Evolutionary conservation across 2,329 filamentous ascomycete genomes (phyloP).

Genomic region (Gremmenia infestans): DNA sequence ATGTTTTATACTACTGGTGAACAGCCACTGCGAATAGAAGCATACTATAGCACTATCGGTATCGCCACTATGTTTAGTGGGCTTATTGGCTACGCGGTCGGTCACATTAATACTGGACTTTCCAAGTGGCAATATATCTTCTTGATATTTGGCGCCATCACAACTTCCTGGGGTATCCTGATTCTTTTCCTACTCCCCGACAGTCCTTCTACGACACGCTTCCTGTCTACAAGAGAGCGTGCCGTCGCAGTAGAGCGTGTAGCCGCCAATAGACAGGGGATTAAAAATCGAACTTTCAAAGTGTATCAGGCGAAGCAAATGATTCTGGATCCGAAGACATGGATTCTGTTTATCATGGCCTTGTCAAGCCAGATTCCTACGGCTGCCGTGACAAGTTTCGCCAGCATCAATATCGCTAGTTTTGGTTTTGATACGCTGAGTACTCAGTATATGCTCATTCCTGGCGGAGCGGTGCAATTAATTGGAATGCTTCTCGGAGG

Average conservation of each 20-base stretch:
- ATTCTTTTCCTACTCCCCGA: slow-evolving; percentile 22
- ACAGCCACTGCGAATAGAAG: slow-evolving; percentile 34
- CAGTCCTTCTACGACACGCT: slow-evolving; percentile 43
- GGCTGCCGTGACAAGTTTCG: slow-evolving; percentile 23
- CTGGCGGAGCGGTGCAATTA: slow-evolving; percentile 51
- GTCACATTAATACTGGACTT: slow-evolving; percentile 19
- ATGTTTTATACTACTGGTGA: slow-evolving; percentile 38
- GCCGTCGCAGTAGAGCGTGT: slow-evolving; percentile 25
- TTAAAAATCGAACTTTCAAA: slow-evolving; percentile 16
- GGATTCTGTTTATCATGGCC: slow-evolving; percentile 13
- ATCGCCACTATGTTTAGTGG: slow-evolving; percentile 33
- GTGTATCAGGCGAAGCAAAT: slow-evolving; percentile 11
- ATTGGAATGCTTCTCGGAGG: slow-evolving; percentile 45
- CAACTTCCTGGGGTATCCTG: slow-evolving; percentile 21
- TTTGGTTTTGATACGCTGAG: slow-evolving; percentile 35
- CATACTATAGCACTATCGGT: slow-evolving; percentile 37
- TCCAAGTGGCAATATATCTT: slow-evolving; percentile 34
- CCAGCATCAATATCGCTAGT: slow-evolving; percentile 32
- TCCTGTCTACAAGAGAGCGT: slow-evolving; percentile 42
- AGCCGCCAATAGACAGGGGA: slow-evolving; percentile 25
- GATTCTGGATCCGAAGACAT: slow-evolving; percentile 14
- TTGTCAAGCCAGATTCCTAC: slow-evolving; percentile 29
- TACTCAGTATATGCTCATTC: slow-evolving; percentile 53
- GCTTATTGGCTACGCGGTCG: slow-evolving; percentile 30
- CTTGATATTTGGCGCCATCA: slow-evolving; percentile 33